Evolutionary conservation across 176 grass and related monocot genomes (phyloP), one percentile per base, ranked within the genome.

Genomic region (Eragrostis curvula): DNA sequence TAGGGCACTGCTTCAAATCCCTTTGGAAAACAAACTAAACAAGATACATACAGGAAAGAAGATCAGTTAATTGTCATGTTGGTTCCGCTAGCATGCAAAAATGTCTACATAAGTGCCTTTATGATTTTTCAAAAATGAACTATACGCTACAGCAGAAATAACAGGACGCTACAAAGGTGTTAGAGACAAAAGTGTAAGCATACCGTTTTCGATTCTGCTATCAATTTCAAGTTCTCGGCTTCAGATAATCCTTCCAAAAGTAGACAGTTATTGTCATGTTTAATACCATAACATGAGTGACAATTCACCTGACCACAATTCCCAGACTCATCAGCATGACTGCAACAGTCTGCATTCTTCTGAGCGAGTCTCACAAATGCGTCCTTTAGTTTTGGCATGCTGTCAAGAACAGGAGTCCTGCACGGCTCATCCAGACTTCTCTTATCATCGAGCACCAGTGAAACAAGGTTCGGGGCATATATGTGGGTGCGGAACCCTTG

Each of bases 21-120:
- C 58, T 83, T 56, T 51, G 29, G 32, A 83, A 84, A 84, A 77
- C 28, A 56, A 84, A 49, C 73, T 77, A 18, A 8, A 59, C 16
- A 76, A 44, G 53, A 66, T 8, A 25, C n/a, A 52, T 23, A 21
- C 8, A 16, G 3, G 3, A 18, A 45, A 47, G 18, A 11, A 53
- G 5, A 10, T 74, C 50, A 57, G 12, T 8, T 39, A 74, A n/a
- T n/a, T n/a, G n/a, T n/a, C n/a, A n/a, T n/a, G 9, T 12, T 55
- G 9, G 29, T 56, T 56, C 30, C 3, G 5, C 6, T 20, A 41
- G 18, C 8, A 56, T 74, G 17, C 3, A 51, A 56, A 74, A 43
- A 11, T 53, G 15, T 66, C 7, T 18, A 41, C 18, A 0, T 36
- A 66, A 0, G 32, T 66, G 32, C 40, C n/a, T 16, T 46, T 70